Evolutionary conservation across 2,329 filamentous ascomycete genomes (phyloP).

Genomic region (Huntiella omanensis): DNA sequence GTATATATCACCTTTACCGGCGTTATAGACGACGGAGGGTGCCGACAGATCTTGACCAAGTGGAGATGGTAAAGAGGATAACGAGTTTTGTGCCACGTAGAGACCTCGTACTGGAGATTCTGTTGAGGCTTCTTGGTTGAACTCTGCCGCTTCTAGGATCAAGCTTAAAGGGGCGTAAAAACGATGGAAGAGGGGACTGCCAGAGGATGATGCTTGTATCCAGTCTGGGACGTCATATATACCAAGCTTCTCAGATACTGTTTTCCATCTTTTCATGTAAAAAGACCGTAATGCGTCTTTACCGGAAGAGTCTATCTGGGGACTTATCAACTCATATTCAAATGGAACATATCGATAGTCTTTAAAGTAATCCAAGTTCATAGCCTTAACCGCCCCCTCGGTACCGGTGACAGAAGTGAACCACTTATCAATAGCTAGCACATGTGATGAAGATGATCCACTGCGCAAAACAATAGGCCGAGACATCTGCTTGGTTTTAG

Average conservation of each 20-base stretch:
- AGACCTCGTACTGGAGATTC: conserved; percentile 25
- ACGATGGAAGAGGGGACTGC: conserved; percentile 27
- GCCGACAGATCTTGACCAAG: conserved; percentile 49
- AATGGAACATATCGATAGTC: conserved; percentile 18
- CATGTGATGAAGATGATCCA: too few species aligned
- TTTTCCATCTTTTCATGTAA: background rate
- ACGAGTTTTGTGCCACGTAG: conserved; percentile 70
- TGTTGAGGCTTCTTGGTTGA: conserved; percentile 20
- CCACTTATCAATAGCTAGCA: conserved; percentile 37
- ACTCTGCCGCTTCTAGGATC: conserved; percentile 39
- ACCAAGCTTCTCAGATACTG: background rate
- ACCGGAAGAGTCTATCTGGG: conserved; percentile 7
- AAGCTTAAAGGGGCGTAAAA: conserved; percentile 44
- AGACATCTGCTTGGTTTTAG: too few species aligned
- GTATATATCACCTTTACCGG: conserved; percentile 72
- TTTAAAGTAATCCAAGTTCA: conserved; percentile 16
- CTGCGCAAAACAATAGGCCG: too few species aligned
- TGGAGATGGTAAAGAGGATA: conserved; percentile 44
- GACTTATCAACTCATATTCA: conserved; percentile 22
- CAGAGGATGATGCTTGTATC: background rate
- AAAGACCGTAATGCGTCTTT: conserved; percentile 13
- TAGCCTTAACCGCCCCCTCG: background rate
- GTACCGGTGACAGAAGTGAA: conserved; percentile 22
- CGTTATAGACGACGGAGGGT: conserved; percentile 40
- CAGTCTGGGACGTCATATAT: background rate